These are phyloP conservation scores for Fusarium chuoi DNA, from an alignment of 2,329 filamentous ascomycete genomes.

Conservation along the genomic window DNA sequence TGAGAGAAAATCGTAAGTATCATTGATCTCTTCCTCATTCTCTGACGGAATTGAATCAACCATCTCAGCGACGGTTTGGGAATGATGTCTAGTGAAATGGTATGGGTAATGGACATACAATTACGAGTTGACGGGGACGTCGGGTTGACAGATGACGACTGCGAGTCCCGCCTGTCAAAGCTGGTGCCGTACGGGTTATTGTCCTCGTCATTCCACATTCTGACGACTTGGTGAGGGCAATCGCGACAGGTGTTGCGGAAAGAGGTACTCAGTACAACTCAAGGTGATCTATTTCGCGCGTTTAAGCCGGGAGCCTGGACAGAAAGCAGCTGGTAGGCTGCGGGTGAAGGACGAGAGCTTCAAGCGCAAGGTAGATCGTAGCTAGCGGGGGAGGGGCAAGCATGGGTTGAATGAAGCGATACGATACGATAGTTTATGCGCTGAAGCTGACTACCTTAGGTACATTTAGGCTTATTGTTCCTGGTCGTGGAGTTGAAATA, in stretches of 20 bases:
- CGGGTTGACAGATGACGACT: slow-evolving; percentile 74
- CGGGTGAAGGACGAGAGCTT: slow-evolving; percentile 31
- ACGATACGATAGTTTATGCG: slow-evolving; percentile 13
- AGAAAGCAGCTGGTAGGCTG: slow-evolving; percentile 16
- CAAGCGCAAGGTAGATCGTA: slow-evolving; percentile 32
- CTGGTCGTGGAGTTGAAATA: background rate
- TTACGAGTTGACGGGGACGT: slow-evolving; percentile 68
- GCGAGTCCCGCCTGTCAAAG: slow-evolving; percentile 87
- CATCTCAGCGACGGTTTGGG: background rate
- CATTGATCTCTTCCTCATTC: slow-evolving; percentile 2
- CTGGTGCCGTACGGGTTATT: slow-evolving; percentile 96
- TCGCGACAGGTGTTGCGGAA: slow-evolving; percentile 11
- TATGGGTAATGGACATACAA: slow-evolving; percentile 59
- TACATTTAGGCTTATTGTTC: slow-evolving; percentile 31
- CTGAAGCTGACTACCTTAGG: slow-evolving; percentile 6
- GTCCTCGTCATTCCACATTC: slow-evolving; percentile 98
- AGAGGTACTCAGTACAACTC: background rate
- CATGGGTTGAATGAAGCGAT: slow-evolving; percentile 20
- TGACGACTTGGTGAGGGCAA: slow-evolving; percentile 31
- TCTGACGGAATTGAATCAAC: background rate
- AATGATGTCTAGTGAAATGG: background rate
- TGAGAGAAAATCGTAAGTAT: slow-evolving; percentile 31
- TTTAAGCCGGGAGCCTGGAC: slow-evolving; percentile 32
- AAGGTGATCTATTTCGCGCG: slow-evolving; percentile 20
- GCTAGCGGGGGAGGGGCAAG: slow-evolving; percentile 39